Conservation (phyloP, 2,329 filamentous ascomycete species). For the Thielaviopsis euricoi region DNA sequence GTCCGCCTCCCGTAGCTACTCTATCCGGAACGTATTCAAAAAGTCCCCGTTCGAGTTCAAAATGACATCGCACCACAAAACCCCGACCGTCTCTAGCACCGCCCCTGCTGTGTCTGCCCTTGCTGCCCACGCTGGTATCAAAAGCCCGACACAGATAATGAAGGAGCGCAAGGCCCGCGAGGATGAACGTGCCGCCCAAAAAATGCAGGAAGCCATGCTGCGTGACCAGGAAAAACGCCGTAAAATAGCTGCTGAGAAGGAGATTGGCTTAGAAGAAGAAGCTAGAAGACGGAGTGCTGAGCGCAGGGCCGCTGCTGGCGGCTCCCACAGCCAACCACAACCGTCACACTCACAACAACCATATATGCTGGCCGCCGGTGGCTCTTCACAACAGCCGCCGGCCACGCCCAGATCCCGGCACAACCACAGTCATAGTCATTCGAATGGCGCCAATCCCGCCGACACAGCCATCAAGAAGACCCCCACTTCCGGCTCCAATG, state of each 20-base stretch:
- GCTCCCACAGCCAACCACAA: conserved; percentile 10
- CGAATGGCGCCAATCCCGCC: conserved; percentile 13
- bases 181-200: conserved; percentile 52
- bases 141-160: conserved; percentile 84
- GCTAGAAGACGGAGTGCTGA: conserved; percentile 41
- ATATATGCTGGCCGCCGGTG: conserved; percentile 12
- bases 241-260: conserved; percentile 37
- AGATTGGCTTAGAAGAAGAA: conserved; percentile 37
- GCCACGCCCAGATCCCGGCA: conserved; percentile 10
- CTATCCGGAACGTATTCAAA: background rate
- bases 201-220: conserved; percentile 46
- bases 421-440: conserved; percentile 15
- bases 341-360: conserved; percentile 13
- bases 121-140: conserved; percentile 42
- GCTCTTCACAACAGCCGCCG: conserved; percentile 10
- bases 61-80: conserved; percentile 9
- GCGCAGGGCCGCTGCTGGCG: conserved; percentile 37
- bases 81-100: conserved; percentile 5
- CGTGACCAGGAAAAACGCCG: conserved; percentile 27
- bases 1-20: conserved; percentile 3
- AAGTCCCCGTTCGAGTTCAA: background rate
- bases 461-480: conserved; percentile 20
- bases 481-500: conserved; percentile 19
- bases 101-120: conserved; percentile 5
- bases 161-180: conserved; percentile 57